phyloP scores from a whole-genome alignment of 2,329 filamentous ascomycete species.

The Cercospora canescens region DNA sequence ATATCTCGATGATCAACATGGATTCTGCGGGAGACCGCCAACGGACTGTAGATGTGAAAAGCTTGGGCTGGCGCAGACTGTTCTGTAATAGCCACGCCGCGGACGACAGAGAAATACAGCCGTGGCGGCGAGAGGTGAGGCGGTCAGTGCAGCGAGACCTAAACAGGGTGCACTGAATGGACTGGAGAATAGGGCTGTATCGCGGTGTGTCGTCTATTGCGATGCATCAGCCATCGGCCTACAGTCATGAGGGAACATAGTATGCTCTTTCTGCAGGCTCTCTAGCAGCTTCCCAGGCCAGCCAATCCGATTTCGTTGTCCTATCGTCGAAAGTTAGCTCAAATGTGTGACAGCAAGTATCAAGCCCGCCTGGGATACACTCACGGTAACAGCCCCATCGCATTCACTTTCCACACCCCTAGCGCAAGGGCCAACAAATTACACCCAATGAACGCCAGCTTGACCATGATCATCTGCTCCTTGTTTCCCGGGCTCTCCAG shows the following conservation, averaged over 20 bases:
- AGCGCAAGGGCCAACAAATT: constrained; percentile 80
- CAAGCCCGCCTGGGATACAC: constrained; percentile 39
- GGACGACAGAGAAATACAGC: too few species aligned
- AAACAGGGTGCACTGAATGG: too few species aligned
- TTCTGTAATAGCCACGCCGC: too few species aligned
- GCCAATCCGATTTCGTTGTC: constrained; percentile 94
- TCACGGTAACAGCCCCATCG: constrained; percentile 90
- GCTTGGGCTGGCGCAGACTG: too few species aligned
- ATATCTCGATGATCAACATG: too few species aligned
- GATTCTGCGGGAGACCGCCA: too few species aligned
- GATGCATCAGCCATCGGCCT: too few species aligned
- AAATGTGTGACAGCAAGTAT: background rate
- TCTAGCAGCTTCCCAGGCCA: constrained; percentile 87
- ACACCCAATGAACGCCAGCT: constrained; percentile 83
- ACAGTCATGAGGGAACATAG: constrained; percentile 31
- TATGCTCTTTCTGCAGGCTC: constrained; percentile 64
- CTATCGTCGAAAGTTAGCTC: constrained; percentile 48
- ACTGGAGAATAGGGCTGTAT: too few species aligned
- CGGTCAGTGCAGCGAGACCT: too few species aligned
- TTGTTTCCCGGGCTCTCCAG: constrained; percentile 83
- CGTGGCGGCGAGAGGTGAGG: too few species aligned
- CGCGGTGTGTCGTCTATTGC: too few species aligned
- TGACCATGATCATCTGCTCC: constrained; percentile 74
- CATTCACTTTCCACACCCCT: constrained; percentile 95
- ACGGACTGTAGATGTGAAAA: too few species aligned